Evolutionary conservation across 345 rosid species (phyloP).

Genomic region (Arabidopsis suecica): DNA sequence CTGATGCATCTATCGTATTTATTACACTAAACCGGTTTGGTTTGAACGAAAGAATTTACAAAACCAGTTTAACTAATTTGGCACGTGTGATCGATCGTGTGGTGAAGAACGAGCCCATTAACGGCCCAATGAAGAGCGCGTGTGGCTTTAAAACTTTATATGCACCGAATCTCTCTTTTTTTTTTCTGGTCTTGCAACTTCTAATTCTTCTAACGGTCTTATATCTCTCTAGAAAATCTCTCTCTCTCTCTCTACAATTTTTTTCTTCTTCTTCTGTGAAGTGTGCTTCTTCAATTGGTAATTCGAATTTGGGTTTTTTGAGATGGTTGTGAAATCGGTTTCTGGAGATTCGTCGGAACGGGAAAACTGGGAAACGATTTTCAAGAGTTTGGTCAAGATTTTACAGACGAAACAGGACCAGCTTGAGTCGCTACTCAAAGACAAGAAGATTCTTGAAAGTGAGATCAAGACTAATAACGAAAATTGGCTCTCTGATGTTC

Average conservation of each 20-base stretch:
- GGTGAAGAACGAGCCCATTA: background rate
- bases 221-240: slow-evolving; percentile 15
- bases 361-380: slow-evolving; percentile 64
- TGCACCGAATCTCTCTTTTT: background rate
- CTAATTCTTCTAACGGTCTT: slow-evolving; percentile 39
- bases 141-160: slow-evolving; percentile 2
- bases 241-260: slow-evolving; percentile 13
- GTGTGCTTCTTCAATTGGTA: slow-evolving; percentile 20
- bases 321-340: slow-evolving; percentile 41
- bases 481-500: slow-evolving; percentile 57
- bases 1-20: background rate
- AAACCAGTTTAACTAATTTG: background rate
- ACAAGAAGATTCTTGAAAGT: slow-evolving; percentile 66
- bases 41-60: background rate
- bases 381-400: slow-evolving; percentile 56
- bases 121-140: slow-evolving; percentile 4
- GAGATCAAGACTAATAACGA: slow-evolving; percentile 53
- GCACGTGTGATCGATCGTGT: too few relatives aligned
- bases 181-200: background rate
- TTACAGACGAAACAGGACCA: slow-evolving; percentile 67
- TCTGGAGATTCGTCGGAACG: slow-evolving; percentile 50
- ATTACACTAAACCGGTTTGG: slow-evolving; percentile 30
- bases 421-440: slow-evolving; percentile 61
- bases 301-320: slow-evolving; percentile 4
- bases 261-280: slow-evolving; percentile 10